Evolutionary conservation across 2,329 filamentous ascomycete genomes (phyloP), one percentile per base, ranked within the genome.

Genomic region (Metarhizium anisopliae): DNA sequence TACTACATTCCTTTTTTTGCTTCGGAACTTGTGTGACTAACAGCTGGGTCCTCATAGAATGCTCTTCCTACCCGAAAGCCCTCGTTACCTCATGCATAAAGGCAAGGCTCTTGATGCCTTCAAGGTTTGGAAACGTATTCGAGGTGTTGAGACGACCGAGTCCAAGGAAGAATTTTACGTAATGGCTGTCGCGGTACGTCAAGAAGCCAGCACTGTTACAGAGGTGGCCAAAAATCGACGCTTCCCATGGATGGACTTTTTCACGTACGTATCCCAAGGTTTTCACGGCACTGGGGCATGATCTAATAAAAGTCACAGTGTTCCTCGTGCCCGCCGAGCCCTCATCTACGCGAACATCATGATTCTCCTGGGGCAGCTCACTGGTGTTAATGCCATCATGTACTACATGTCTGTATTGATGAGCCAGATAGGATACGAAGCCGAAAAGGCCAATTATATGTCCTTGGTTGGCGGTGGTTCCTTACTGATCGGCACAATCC

Each of bases 401-500:
- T 89, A 89, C 70, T 89, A 87, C 71, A 87, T 89, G 84, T 77
- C 75, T 0, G 76, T 82, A 0, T 71, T 90, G 6, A 87, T 89
- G 83, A 71, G 70, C 52, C 79, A 85, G 63, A 83, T 89, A 47
- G 85, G 85, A 13, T 89, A 89, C 68, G 68, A 84, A 62, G 69
- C 78, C 7, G 76, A 80, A 56, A 68, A 84, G 52, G 71, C 83
- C 16, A 87, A 84, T 57, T 89, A 88, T 75, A 89, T 90, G 86
- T 88, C 85, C 0, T 77, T 89, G 0, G 85, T 90, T 14, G 86
- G 86, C 3, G 85, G 86, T 30, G 85, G 83, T 4, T 73, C 85
- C 0, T 76, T 90, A 0, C 76, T 89, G 0, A 62, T 90, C 16
- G 85, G 85, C 25, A 85, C 84, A 0, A 84, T 88, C 38, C 85